Evolutionary conservation across 805 yeast species (phyloP), one percentile per base, ranked within the genome.

Genomic region (Teunomyces stri): DNA sequence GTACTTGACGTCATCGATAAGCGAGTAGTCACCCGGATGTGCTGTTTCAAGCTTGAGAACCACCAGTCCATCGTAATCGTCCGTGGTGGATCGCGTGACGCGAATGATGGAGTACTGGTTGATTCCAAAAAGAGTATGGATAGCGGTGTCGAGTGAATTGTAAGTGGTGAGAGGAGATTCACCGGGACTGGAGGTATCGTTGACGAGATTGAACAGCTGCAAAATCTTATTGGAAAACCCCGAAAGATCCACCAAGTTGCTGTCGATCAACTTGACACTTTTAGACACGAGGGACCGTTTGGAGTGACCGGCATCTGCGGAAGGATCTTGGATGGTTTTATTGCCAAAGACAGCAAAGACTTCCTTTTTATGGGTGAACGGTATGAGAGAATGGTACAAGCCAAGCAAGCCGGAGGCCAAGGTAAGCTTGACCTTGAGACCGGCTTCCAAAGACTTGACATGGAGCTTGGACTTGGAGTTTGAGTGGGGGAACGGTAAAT

Each of bases 1-100:
- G 44, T 61, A 68, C 22, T 70, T 74, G 5, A 69, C 74, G 51
- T 79, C 84, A 56, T 80, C 84, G 47, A 78, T 70, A 43, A 80
- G 58, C 51, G 68, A 70, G 7, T 58, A 52, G 50, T 78, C 80
- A 4, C 84, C 84, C 0, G 83, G 81, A 51, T 66, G 69, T 0
- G 82, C 79, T 1, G 83, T 75, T 56, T 80, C 85, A 42, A 80
- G 62, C 53, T 80, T 80, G 39, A 80, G 61, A 2, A 79, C 64
- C n/a, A 72, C 67, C 4, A 81, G 72, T 3, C 82, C 82, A 10
- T 79, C 80, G 36, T 60, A 62, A 50, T 76, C 81, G 25, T 70
- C 66, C 2, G 82, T 76, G 2, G 83, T 79, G 0, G 82, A 79
- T 48, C 84, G 62, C 2, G 84, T 79, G 10, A 80, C 76, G 40